These are phyloP conservation scores for Paramyrothecium roridum DNA, from an alignment of 2,329 filamentous ascomycete genomes.

Conservation along the genomic window DNA sequence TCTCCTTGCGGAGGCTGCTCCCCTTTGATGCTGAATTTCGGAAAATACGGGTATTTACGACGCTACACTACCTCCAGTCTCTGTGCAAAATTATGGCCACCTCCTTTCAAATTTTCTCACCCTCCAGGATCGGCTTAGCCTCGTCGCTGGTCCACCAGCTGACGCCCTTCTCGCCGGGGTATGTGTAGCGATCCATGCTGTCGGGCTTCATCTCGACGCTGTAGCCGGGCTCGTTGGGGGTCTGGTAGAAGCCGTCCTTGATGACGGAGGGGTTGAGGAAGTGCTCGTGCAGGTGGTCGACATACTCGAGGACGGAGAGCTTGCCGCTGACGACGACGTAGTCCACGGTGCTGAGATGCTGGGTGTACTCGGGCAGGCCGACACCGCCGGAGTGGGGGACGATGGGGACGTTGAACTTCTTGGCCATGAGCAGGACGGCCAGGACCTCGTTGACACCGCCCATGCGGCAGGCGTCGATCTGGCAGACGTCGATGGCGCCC, in stretches of 20 bases:
- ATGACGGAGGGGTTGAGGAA: constrained; percentile 80
- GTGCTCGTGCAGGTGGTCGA: constrained; percentile 92
- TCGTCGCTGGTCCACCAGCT: constrained; percentile 85
- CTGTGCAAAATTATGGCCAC: background rate
- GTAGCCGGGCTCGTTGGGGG: constrained; percentile 78
- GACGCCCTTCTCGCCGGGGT: constrained; percentile 71
- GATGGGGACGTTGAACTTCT: constrained; percentile 74
- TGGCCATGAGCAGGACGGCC: constrained; percentile 83
- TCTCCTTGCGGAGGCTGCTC: background rate
- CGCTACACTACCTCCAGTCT: background rate
- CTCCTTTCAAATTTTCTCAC: constrained; percentile 46
- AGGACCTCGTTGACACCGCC: constrained; percentile 90
- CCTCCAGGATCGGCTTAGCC: constrained; percentile 71
- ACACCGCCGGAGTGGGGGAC: constrained; percentile 90
- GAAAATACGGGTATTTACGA: background rate
- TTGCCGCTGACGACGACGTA: constrained; percentile 84
- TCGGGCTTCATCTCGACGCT: constrained; percentile 91
- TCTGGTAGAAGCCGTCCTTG: constrained; percentile 83
- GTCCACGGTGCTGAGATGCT: constrained; percentile 89
- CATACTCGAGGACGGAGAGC: constrained; percentile 81
- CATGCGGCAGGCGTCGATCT: constrained; percentile 86
- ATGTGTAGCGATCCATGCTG: constrained; percentile 78
- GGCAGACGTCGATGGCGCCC: constrained; percentile 81
- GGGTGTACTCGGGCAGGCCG: constrained; percentile 88
- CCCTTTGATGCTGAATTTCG: background rate